Percentiles rank a stretch among this genome's conserved stretches.
Conservation (phyloP, 164 flowering plant species). For the Paratinospora sagittata region DNA sequence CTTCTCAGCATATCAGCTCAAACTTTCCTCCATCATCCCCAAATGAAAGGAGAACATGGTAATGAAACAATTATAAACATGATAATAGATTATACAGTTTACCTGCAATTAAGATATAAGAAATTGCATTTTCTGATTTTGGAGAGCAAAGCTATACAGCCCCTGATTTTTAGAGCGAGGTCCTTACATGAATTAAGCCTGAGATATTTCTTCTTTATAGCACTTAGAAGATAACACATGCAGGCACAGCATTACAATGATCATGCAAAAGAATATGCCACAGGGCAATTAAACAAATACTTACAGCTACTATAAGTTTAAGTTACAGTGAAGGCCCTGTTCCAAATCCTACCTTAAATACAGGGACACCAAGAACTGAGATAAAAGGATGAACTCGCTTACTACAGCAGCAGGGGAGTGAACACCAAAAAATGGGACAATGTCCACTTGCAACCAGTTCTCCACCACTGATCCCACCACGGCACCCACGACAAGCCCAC, state of each 20-base stretch:
- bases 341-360: conserved; percentile 51
- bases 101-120: neutral
- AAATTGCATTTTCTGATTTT: neutral
- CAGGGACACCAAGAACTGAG: conserved; percentile 78
- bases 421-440: conserved; percentile 81
- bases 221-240: conserved; percentile 23
- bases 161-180: conserved; percentile 13
- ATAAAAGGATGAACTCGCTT: conserved; percentile 74
- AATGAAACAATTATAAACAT: neutral
- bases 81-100: neutral
- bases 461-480: conserved; percentile 87
- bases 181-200: conserved; percentile 9
- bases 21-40: too few relatives aligned
- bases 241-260: conserved; percentile 22
- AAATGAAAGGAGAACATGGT: too few relatives aligned
- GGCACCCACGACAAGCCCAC: conserved; percentile 91
- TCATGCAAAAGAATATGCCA: conserved; percentile 31
- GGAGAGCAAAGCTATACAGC: conserved; percentile 4
- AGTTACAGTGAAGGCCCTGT: neutral
- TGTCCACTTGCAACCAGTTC: conserved; percentile 90
- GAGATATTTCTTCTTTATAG: conserved; percentile 32
- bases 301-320: conserved; percentile 12
- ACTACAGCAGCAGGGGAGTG: conserved; percentile 79
- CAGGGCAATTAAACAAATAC: conserved; percentile 13
- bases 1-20: too few relatives aligned